A percentile compares a stretch with the other conserved stretches of the same genome.
Evolutionary conservation across 2,329 filamentous ascomycete species (phyloP).

Genomic region (Stachybotrys echinatus): DNA sequence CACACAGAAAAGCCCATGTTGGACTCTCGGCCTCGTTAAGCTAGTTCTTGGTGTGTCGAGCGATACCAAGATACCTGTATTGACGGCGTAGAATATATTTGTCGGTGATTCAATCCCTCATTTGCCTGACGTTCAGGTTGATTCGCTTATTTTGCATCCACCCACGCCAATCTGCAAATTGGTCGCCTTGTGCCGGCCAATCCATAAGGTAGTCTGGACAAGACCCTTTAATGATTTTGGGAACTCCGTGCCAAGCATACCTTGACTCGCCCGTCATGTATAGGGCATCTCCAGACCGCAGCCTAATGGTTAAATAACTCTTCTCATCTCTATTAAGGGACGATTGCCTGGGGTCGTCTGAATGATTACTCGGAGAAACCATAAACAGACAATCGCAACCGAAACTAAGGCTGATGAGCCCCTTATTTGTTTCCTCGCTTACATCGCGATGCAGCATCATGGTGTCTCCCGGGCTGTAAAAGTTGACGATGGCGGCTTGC

Average conservation of each 20-base stretch:
- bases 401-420: slow-evolving; percentile 79
- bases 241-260: slow-evolving; percentile 94
- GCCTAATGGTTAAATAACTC: slow-evolving; percentile 54
- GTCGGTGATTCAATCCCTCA: slow-evolving; percentile 45
- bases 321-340: slow-evolving; percentile 24
- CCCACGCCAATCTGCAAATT: slow-evolving; percentile 66
- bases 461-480: slow-evolving; percentile 86
- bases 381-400: slow-evolving; percentile 90
- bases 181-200: slow-evolving; percentile 62
- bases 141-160: slow-evolving; percentile 89
- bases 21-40: no score
- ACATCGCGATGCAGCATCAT: slow-evolving; percentile 93
- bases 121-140: slow-evolving; percentile 90
- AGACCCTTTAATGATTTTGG: slow-evolving; percentile 73
- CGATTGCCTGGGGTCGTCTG: slow-evolving; percentile 13
- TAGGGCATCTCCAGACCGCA: slow-evolving; percentile 82
- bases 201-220: slow-evolving; percentile 69
- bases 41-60: no score
- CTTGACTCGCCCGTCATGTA: slow-evolving; percentile 80
- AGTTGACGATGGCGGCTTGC: slow-evolving; percentile 88
- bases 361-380: slow-evolving; percentile 55
- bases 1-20: no score
- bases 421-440: slow-evolving; percentile 73
- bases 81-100: no score
- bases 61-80: no score